Base-by-base conservation (phyloP, 768 basidiomycete species). In the Lactarius quietus region DNA sequence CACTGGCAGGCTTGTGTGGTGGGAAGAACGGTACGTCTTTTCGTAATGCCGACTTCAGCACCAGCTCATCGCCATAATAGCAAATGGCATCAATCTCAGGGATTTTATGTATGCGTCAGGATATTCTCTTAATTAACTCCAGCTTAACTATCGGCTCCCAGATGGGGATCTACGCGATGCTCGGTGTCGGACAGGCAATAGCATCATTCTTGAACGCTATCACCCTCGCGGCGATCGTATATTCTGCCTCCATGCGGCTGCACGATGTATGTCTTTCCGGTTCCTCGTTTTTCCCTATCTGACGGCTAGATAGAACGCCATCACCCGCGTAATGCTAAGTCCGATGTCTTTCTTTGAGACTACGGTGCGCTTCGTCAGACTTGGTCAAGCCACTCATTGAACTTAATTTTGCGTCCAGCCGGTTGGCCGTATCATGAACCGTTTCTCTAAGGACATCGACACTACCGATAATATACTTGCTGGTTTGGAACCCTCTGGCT, bases 271-370 rank as follows among this genome's bases (percentile, higher is more conserved):
- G 81, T 69, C 33, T 26, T 61, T 20, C 17, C 15, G 8, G 45
- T 20, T 28, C 45, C 9, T 0, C 8, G 7, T 1, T 15, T 41
- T 8, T 18, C 20, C 3, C 2, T 45, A 23, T 55, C 31, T 26
- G 48, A 41, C 54, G 7, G 26, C 14, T 18, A 10, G 33, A 62
- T 68, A 88, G 86, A 76, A 75, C 65, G 86, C 90, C 6, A 83
- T 91, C 61, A 76, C 79, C 9, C 84, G 87, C 26, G 83, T 94
- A 56, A 84, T 95, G 82, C 84, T 87, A 73, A 91, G 92, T 0
- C 93, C 93, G 0, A 93, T 92, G 88, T 86, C 85, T 8, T 95
- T 93, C 78, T 95, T 93, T 72, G 94, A 95, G 72, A 93, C 88
- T 1, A 92, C 90, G 6, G 86, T 87, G 71, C 70, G 79, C 71